A percentile compares a stretch with the other conserved stretches of the same genome.
Evolutionary conservation across 2,329 filamentous ascomycete species (phyloP).

Genomic region (Gaeumannomyces sp.): DNA sequence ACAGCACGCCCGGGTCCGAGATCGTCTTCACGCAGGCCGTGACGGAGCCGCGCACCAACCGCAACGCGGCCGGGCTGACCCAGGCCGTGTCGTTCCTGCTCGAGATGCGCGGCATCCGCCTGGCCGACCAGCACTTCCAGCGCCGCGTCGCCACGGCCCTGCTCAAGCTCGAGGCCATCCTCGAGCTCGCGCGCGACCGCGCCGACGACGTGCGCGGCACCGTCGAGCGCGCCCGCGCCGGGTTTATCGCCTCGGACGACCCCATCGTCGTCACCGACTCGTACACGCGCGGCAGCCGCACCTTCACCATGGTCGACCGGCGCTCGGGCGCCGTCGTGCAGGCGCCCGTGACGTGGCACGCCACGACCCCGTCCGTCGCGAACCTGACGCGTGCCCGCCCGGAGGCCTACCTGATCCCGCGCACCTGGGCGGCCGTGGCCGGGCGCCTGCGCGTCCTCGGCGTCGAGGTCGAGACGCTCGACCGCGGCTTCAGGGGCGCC

Average conservation of each 20-base stretch:
- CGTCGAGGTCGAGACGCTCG: conserved; percentile 5
- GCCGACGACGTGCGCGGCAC: neutral
- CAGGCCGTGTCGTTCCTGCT: conserved; percentile 7
- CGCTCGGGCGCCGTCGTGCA: conserved; percentile 5
- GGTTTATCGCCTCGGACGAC: neutral
- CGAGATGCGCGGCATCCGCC: conserved; percentile 8
- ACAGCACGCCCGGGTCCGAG: conserved; percentile 4
- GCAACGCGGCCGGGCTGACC: conserved; percentile 5
- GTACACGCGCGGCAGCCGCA: neutral
- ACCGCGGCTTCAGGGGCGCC: neutral
- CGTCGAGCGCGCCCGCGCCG: conserved; percentile 1
- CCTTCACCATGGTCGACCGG: conserved; percentile 3
- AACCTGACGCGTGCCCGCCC: conserved; percentile 5
- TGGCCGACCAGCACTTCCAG: conserved; percentile 9
- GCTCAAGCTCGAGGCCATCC: conserved; percentile 3
- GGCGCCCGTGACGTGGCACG: neutral
- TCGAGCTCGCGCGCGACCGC: conserved; percentile 5
- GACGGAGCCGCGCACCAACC: conserved; percentile 3
- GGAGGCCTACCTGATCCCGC: conserved; percentile 7
- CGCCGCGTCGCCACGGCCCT: conserved; percentile 4
- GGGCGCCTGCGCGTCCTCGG: conserved; percentile 4
- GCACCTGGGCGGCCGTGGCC: conserved; percentile 1
- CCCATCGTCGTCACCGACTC: conserved; percentile 7
- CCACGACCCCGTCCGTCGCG: conserved; percentile 2
- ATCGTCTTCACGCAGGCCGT: conserved; percentile 5